A percentile compares a stretch with the other conserved stretches of the same genome.
phyloP scores from a whole-genome alignment of 306 rosid genomes.

The Vicia faba region DNA sequence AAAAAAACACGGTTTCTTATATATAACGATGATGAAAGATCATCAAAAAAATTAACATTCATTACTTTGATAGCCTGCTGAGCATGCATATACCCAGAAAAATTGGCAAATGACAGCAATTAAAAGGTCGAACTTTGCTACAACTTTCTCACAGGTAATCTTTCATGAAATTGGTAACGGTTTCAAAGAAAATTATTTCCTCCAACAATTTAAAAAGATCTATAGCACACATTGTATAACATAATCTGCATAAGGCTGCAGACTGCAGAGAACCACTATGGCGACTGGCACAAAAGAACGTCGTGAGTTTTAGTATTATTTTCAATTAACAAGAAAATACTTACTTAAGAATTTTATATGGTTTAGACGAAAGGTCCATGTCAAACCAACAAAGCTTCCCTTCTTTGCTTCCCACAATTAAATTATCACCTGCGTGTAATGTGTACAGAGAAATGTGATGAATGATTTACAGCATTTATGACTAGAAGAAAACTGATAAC shows the following conservation, averaged over 20 bases:
- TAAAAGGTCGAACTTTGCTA: not conserved
- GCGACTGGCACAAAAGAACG: conserved; percentile 2
- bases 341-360: conserved; percentile 72
- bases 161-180: not conserved
- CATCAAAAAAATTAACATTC: not conserved
- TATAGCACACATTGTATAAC: conserved; percentile 1
- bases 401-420: conserved; percentile 95
- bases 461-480: conserved; percentile 4
- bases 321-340: conserved; percentile 26
- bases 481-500: conserved; percentile 19
- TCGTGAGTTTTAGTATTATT: not conserved
- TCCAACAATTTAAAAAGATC: not conserved
- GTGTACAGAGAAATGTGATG: conserved; percentile 15
- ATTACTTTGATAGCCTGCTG: not conserved
- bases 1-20: too few relatives aligned
- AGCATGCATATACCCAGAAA: not conserved
- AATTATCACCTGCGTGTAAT: conserved; percentile 76
- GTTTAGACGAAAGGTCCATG: conserved; percentile 92
- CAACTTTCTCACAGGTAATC: not conserved
- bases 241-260: conserved; percentile 11
- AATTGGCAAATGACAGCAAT: not conserved
- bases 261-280: conserved; percentile 22
- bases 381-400: conserved; percentile 98
- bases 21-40: not conserved
- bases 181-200: not conserved